Evolutionary conservation across 1,139 yeast species (phyloP), one percentile per base, ranked within the genome.

Genomic region (Lodderomyces oxycetoniae): DNA sequence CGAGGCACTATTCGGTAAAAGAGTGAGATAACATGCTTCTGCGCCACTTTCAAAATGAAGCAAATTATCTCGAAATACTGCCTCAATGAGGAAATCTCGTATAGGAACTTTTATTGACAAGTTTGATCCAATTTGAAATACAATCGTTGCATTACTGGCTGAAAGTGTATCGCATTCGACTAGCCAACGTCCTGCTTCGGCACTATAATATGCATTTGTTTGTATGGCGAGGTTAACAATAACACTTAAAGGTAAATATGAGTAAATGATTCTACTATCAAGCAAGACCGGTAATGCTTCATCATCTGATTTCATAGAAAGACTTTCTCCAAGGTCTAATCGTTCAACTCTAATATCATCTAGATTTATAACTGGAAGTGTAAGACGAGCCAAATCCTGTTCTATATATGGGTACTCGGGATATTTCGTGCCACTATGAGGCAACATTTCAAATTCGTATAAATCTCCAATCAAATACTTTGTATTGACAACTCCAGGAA

Each of bases 141-240:
- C 66, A 10, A 86, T 40, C 0, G 72, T 57, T 1, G 89, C 91
- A 20, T 69, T 57, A 3, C 58, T 49, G 14, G 44, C 35, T 13
- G 43, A 24, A 2, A 67, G 43, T 16, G 67, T 49, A n/a, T 64
- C 57, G 58, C 95, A 86, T 40, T 73, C 72, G 17, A 82, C 84
- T 14, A 83, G 52, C 95, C 95, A 85, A 16, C 71, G 44, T 15
- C 61, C 63, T 5, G 67, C 49, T 11, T 70, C 68, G 3, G 61
- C 50, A 5, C 74, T 67, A 53, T 76, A 85, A 42, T 68, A 72
- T 0, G 95, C 95, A 47, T 81, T 80, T 16, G 82, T 62, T 57
- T 85, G 94, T 13, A 82, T 64, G 0, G 94, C 91, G 27, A 86
- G 56, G 46, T 76, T 75, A 32, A 84, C 69, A 32, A 85, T 61